Evolutionary conservation across 352 stramenopile genomes (phyloP).

Genomic region (Globisporangium takayamanum): DNA sequence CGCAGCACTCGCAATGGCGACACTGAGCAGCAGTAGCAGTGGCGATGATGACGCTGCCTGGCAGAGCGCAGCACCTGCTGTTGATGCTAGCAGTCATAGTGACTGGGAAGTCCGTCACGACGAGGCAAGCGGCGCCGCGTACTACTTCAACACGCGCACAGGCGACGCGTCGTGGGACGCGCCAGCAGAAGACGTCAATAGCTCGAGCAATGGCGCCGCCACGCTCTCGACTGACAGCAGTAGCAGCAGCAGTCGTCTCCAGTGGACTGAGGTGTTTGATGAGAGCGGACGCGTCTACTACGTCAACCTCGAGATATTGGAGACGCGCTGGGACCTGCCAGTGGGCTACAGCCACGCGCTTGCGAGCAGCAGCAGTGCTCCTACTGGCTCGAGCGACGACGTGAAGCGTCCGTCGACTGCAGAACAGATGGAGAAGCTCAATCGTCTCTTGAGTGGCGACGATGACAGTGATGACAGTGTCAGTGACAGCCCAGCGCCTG

Average conservation of each 20-base stretch:
- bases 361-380: not conserved
- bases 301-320: slow-evolving; percentile 44
- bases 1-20: too few relatives aligned
- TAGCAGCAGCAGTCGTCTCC: not conserved
- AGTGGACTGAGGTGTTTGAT: slow-evolving; percentile 40
- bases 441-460: slow-evolving; percentile 43
- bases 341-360: not conserved
- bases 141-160: slow-evolving; percentile 46
- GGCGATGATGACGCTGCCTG: not conserved
- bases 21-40: not conserved
- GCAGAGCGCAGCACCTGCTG: too few relatives aligned
- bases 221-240: too few relatives aligned
- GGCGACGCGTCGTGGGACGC: slow-evolving; percentile 50
- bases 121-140: slow-evolving; percentile 30
- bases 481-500: too few relatives aligned
- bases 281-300: slow-evolving; percentile 41
- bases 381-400: not conserved
- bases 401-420: slow-evolving; percentile 34
- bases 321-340: slow-evolving; percentile 45
- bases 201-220: not conserved
- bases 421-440: slow-evolving; percentile 57
- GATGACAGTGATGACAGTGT: slow-evolving; percentile 17
- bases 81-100: too few relatives aligned
- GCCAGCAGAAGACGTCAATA: slow-evolving; percentile 2
- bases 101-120: slow-evolving; percentile 47